A percentile compares a stretch with the other conserved stretches of the same genome.
Evolutionary conservation across 306 rosid species (phyloP).

Genomic region (Hylodesmum podocarpum): DNA sequence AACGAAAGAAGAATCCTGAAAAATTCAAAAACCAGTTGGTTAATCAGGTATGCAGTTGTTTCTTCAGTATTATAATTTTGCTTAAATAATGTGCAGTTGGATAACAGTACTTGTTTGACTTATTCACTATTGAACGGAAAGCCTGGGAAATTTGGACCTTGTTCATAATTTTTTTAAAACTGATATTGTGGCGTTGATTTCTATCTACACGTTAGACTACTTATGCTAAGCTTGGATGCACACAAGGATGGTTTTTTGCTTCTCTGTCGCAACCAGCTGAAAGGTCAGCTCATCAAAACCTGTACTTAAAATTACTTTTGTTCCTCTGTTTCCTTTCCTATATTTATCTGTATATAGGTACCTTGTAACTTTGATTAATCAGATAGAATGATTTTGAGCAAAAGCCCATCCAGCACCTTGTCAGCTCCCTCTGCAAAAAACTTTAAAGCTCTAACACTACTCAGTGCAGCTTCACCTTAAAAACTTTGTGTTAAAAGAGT

Average conservation of each 20-base stretch:
- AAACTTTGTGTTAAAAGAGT: neutral
- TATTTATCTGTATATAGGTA: neutral
- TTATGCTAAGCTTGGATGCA: constrained; percentile 80
- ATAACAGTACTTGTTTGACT: neutral
- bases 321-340: neutral
- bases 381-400: neutral
- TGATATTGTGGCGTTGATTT: constrained; percentile 11
- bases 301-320: neutral
- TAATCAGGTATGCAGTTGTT: constrained; percentile 65
- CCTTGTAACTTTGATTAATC: neutral
- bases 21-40: constrained; percentile 82
- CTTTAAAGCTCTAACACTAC: neutral
- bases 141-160: constrained; percentile 1
- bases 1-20: constrained; percentile 90
- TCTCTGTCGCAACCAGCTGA: constrained; percentile 60
- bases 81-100: neutral
- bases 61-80: neutral
- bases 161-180: neutral
- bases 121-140: constrained; percentile 18
- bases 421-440: neutral
- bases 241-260: constrained; percentile 92
- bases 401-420: neutral
- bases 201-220: constrained; percentile 54
- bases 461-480: neutral
- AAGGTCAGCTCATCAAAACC: constrained; percentile 49